Conservation (phyloP, 768 basidiomycete species). For the Hydnomerulius pinastri region DNA sequence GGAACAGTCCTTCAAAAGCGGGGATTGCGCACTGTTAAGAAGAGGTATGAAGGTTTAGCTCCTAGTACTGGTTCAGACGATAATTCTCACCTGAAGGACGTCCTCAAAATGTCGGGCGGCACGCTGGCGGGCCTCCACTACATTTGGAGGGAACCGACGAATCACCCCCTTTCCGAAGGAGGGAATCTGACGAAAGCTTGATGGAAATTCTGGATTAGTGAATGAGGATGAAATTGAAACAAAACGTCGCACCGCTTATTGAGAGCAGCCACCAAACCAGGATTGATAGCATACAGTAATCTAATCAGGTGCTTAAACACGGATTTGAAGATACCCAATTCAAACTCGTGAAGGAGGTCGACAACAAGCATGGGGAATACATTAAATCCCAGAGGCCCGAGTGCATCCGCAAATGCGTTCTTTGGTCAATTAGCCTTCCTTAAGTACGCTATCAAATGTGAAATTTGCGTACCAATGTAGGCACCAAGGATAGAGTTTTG, state of each 20-base stretch:
- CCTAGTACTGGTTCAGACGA: too few species aligned
- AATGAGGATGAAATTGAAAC: not conserved
- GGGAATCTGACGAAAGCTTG: constrained; percentile 17
- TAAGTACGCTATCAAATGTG: not conserved
- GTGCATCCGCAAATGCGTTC: constrained; percentile 35
- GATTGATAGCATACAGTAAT: constrained; percentile 23
- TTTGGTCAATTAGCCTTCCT: constrained; percentile 11
- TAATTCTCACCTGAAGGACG: constrained; percentile 36
- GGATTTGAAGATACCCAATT: constrained; percentile 41
- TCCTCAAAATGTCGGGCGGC: constrained; percentile 45
- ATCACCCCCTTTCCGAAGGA: constrained; percentile 35
- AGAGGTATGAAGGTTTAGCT: not conserved
- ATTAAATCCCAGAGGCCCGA: constrained; percentile 23
- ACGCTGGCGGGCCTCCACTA: constrained; percentile 36
- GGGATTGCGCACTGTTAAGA: constrained; percentile 35
- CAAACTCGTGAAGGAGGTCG: constrained; percentile 44
- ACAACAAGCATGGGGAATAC: constrained; percentile 29
- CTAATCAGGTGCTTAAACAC: constrained; percentile 40
- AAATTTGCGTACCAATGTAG: constrained; percentile 11
- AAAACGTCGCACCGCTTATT: constrained; percentile 23
- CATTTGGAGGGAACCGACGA: constrained; percentile 34
- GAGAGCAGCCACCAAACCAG: constrained; percentile 16
- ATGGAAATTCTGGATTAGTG: not conserved
- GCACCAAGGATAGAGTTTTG: constrained; percentile 11
- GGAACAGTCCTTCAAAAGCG: constrained; percentile 32